These are phyloP conservation scores for Pinus albicaulis DNA, from an alignment of 75 land plant genomes.

Conservation along the genomic window DNA sequence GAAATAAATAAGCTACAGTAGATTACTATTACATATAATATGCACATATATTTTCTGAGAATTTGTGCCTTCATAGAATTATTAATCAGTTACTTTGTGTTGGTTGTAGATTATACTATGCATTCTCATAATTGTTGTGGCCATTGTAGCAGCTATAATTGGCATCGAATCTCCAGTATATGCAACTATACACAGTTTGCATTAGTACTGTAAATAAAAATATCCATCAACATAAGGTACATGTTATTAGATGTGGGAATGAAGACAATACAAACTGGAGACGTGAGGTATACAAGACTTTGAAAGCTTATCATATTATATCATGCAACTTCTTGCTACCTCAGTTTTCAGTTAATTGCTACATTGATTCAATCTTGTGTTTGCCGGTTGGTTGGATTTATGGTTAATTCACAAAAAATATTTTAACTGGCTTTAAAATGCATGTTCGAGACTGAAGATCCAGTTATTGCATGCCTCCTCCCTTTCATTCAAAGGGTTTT, in stretches of 20 bases:
- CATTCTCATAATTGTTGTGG: too few species aligned
- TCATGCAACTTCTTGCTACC: background rate
- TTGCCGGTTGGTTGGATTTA: conserved; percentile 89
- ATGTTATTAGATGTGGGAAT: conserved; percentile 85
- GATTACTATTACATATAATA: too few species aligned
- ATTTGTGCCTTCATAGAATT: too few species aligned
- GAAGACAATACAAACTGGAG: conserved; percentile 87
- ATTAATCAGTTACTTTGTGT: too few species aligned
- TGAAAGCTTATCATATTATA: background rate
- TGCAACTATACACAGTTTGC: too few species aligned
- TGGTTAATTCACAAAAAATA: conserved; percentile 88
- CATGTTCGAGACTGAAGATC: conserved; percentile 86
- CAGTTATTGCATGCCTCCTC: conserved; percentile 82
- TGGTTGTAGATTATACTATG: too few species aligned
- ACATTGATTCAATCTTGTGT: background rate
- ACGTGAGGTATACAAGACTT: conserved; percentile 41
- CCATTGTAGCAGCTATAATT: too few species aligned
- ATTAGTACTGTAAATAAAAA: too few species aligned
- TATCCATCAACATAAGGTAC: conserved; percentile 9
- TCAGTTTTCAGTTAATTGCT: background rate
- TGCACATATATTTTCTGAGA: too few species aligned
- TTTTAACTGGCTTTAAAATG: conserved; percentile 92
- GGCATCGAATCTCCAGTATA: too few species aligned
- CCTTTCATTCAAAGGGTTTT: conserved; percentile 86
- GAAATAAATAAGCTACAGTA: too few species aligned